Base-by-base conservation (phyloP, 495 filamentous ascomycete genomes). In the Xanthoparmelia taractica region DNA sequence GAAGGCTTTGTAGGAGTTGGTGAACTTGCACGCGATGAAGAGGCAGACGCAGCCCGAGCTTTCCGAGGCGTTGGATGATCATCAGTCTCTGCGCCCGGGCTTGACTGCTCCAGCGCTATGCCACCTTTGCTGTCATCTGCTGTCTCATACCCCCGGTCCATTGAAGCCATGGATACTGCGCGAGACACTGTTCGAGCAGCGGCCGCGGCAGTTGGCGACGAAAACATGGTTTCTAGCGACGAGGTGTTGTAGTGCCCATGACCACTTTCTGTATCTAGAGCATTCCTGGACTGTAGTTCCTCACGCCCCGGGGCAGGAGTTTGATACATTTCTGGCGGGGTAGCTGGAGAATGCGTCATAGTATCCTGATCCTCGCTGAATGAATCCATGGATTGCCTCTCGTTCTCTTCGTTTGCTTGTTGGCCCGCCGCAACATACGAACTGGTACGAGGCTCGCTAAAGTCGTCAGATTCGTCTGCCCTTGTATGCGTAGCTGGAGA, bases 161-260 rank as follows among this genome's bases (percentile, higher is more conserved):
- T 68, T n/a, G 75, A 80, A 47, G 75, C 72, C 66, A 71, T 75
- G 1, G 82, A 82, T 36, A 81, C 66, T 41, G 75, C 79, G 37
- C 81, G 75, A 10, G 82, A 83, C 1, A 81, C 71, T 2, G 79
- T 82, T 63, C 87, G 77, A 38, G 81, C 82, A 15, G 84, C 79
- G 1, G 84, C 85, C 3, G 85, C 85, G 12, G 83, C 82, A 0
- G 85, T 83, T 18, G 88, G 88, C 10, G 87, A 89, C 6, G 87
- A 89, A 11, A 79, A 79, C 57, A 85, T 74, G 12, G 77, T 79
- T 68, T 89, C 86, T 4, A 87, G 70, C 5, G 80, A 79, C 17
- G 83, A 84, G 1, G 83, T 85, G 59, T 83, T 79, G 27, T 63
- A 70, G 41, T 67, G 63, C 13, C 63, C 59, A 29, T 67, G 63